Base-by-base conservation (phyloP, 257 asterid genomes). In the Solanum sejunctum region DNA sequence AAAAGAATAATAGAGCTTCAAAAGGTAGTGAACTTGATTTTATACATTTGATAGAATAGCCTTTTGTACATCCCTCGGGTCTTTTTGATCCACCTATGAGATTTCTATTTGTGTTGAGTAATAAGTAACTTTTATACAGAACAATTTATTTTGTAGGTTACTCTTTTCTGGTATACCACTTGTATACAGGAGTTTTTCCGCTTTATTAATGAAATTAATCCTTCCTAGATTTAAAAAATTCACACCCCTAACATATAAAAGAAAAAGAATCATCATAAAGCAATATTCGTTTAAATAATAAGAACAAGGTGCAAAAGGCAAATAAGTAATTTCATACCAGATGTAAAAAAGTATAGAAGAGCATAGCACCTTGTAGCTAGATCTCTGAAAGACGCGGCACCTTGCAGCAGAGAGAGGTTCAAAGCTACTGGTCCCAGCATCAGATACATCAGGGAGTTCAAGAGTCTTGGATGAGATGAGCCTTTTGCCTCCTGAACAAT, bases 351-450 rank as follows among this genome's bases (percentile, higher is more conserved):
- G 41, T 16, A 26, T 52, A 52, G 77, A 75, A 58, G 54, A 86
- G 69, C 63, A 73, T 71, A 83, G 21, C 72, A 94, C 98, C 97
- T 94, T 94, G 41, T 84, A 26, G 77, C 84, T 86, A 4, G 95
- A 88, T 86, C 89, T 87, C 84, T 89, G 87, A 84, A 90, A 97
- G 80, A 90, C 78, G 55, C 95, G 97, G 91, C 98, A 93, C 88
- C 98, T 90, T 84, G 98, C 98, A 56, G 96, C 92, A 86, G 99
- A 92, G 88, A 90, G 86, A 79, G 88, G 93, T 55, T 91, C 98
- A 56, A 89, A 83, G 80, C 89, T 93, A 70, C 63, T 84, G 55
- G 87, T 87, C 86, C 85, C 94, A 51, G 84, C 87, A 87, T 83
- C 92, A 86, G 92, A 88, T 84, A 90, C 75, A 81, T 88, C 94